Conservation (phyloP, 2,329 filamentous ascomycete genomes). For the Raffaelea deltoideospora region DNA sequence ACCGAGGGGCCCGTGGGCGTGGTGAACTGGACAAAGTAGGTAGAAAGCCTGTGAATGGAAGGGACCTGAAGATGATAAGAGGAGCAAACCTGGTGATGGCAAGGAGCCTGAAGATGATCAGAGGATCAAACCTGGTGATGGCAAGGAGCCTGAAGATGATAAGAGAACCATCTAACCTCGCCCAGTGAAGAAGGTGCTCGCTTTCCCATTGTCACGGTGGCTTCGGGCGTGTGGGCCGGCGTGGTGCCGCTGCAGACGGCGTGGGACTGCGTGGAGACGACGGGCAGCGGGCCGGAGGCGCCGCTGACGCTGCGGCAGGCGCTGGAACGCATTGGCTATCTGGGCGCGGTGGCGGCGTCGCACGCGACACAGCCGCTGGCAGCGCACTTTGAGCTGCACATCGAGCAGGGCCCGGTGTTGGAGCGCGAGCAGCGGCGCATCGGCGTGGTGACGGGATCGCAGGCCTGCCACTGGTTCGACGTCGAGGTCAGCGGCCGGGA, state of each 20-base stretch:
- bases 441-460: conserved; percentile 56
- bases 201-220: conserved; percentile 60
- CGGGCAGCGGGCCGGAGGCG: conserved; percentile 26
- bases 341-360: conserved; percentile 43
- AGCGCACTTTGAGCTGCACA: conserved; percentile 72
- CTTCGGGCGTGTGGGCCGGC: conserved; percentile 64
- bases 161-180: too few species aligned
- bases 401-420: conserved; percentile 68
- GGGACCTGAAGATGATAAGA: too few species aligned
- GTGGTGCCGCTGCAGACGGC: conserved; percentile 44
- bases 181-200: conserved; percentile 68
- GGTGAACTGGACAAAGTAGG: conserved; percentile 62
- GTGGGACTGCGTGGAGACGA: conserved; percentile 45
- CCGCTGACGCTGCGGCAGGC: conserved; percentile 47
- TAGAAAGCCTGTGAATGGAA: too few species aligned
- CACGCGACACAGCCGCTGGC: conserved; percentile 48
- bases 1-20: conserved; percentile 60
- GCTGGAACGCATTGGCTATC: conserved; percentile 55
- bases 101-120: too few species aligned
- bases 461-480: conserved; percentile 61
- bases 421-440: conserved; percentile 48
- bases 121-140: too few species aligned
- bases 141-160: too few species aligned
- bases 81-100: too few species aligned
- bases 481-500: conserved; percentile 51